Evolutionary conservation across 306 rosid genomes (phyloP).

Genomic region (Gynostemma pentaphyllum): DNA sequence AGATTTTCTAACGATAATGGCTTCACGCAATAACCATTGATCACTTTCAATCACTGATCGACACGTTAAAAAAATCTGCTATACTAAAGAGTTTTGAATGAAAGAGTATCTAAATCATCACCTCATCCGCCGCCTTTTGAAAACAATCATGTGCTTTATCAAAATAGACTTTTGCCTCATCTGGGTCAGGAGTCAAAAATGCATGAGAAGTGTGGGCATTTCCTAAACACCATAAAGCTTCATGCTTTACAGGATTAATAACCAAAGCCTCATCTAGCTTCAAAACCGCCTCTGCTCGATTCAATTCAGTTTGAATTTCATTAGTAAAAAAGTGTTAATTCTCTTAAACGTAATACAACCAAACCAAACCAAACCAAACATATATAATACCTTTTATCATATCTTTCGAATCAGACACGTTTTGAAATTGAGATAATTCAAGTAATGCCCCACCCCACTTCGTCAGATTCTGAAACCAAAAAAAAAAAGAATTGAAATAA

Average conservation of each 20-base stretch:
- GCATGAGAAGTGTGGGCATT: constrained; percentile 53
- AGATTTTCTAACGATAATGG: too few species aligned
- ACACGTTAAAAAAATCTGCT: too few species aligned
- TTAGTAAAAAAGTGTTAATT: background rate
- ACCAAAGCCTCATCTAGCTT: constrained; percentile 71
- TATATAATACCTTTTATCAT: constrained; percentile 55
- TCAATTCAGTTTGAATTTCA: background rate
- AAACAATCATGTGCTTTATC: constrained; percentile 50
- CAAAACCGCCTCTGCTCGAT: constrained; percentile 35
- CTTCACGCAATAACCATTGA: too few species aligned
- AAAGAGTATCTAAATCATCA: background rate
- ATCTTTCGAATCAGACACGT: constrained; percentile 28
- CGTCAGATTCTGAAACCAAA: constrained; percentile 55
- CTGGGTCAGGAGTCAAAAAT: constrained; percentile 44
- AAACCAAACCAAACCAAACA: too few species aligned
- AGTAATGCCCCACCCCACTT: constrained; percentile 73
- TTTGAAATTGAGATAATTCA: constrained; percentile 59
- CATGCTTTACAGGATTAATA: constrained; percentile 46
- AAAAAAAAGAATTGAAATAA: too few species aligned
- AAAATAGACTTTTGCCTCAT: constrained; percentile 48
- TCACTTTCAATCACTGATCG: too few species aligned
- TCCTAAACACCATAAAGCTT: constrained; percentile 69
- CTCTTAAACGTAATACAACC: background rate
- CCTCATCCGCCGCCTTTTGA: constrained; percentile 53
- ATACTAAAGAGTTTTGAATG: background rate